phyloP scores from a whole-genome alignment of 352 stramenopile genomes.

The Plasmopara viticola region DNA sequence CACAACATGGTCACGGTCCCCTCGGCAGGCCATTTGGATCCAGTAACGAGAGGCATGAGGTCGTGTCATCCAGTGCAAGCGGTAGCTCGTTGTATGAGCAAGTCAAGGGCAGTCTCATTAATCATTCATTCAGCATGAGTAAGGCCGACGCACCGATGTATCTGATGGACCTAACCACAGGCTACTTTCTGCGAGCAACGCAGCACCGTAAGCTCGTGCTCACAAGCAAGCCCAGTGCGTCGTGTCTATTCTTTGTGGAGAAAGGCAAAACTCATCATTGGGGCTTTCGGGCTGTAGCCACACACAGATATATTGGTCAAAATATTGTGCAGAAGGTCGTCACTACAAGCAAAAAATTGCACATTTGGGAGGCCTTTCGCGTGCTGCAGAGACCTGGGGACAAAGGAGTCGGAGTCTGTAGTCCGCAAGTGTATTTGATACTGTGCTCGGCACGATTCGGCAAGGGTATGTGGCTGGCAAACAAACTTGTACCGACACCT shows the following conservation, averaged over 20 bases:
- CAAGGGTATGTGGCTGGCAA: conserved; percentile 76
- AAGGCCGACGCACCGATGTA: conserved; percentile 49
- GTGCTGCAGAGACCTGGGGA: conserved; percentile 43
- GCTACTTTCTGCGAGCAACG: conserved; percentile 49
- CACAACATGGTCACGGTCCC: conserved; percentile 9
- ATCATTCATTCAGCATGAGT: conserved; percentile 43
- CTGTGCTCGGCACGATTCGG: conserved; percentile 71
- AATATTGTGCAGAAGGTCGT: conserved; percentile 66
- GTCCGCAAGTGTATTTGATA: conserved; percentile 54
- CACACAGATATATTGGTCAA: conserved; percentile 65
- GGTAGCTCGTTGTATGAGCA: conserved; percentile 67
- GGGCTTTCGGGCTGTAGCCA: conserved; percentile 60
- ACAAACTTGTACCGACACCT: conserved; percentile 18
- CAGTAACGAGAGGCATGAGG: conserved; percentile 25
- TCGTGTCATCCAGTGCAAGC: conserved; percentile 33
- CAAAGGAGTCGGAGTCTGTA: conserved; percentile 8
- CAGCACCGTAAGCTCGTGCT: conserved; percentile 65
- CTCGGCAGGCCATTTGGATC: conserved; percentile 19
- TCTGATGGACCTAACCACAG: conserved; percentile 52
- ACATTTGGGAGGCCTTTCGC: conserved; percentile 67
- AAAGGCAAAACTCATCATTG: conserved; percentile 74
- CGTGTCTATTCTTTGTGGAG: conserved; percentile 70
- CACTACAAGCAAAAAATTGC: conserved; percentile 55
- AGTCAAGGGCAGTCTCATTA: conserved; percentile 42
- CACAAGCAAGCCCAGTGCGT: conserved; percentile 45